Evolutionary conservation across 768 basidiomycete species (phyloP).

Genomic region (Termitomyces sp.): DNA sequence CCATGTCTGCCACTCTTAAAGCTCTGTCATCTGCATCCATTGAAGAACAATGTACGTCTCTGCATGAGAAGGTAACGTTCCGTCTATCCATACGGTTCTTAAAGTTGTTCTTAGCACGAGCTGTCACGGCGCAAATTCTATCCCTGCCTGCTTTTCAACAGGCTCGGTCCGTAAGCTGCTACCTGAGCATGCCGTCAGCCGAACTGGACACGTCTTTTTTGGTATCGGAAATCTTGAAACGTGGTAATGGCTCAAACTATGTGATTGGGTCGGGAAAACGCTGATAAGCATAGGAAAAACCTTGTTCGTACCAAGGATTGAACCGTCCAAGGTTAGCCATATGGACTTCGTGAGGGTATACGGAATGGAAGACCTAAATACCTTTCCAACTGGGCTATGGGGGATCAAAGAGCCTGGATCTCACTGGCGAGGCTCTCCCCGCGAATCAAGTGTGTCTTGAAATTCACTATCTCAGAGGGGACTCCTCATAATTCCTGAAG

Average conservation of each 20-base stretch:
- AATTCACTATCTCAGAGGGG: neutral
- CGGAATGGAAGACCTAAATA: conserved; percentile 48
- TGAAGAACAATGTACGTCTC: conserved; percentile 56
- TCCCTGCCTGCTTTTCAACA: conserved; percentile 45
- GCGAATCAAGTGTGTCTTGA: conserved; percentile 44
- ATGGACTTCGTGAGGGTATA: conserved; percentile 72
- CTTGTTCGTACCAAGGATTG: conserved; percentile 68
- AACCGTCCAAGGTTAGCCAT: conserved; percentile 27
- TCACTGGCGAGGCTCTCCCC: conserved; percentile 35
- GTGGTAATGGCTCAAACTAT: conserved; percentile 34
- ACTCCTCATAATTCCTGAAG: conserved; percentile 19
- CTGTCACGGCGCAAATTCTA: conserved; percentile 43
- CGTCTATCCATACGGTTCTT: neutral
- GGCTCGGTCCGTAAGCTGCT: conserved; percentile 60
- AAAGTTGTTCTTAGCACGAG: conserved; percentile 31
- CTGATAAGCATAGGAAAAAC: conserved; percentile 46
- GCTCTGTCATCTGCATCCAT: conserved; percentile 38
- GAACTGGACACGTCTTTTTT: conserved; percentile 60
- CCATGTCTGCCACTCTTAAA: conserved; percentile 39
- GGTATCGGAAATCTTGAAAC: conserved; percentile 45
- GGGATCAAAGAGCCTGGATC: conserved; percentile 66
- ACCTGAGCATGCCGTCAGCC: conserved; percentile 72
- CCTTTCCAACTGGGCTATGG: conserved; percentile 62
- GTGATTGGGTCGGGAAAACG: neutral
- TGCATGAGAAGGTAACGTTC: neutral